Evolutionary conservation across 257 asterid genomes (phyloP).

Genomic region (Solanum chilense): DNA sequence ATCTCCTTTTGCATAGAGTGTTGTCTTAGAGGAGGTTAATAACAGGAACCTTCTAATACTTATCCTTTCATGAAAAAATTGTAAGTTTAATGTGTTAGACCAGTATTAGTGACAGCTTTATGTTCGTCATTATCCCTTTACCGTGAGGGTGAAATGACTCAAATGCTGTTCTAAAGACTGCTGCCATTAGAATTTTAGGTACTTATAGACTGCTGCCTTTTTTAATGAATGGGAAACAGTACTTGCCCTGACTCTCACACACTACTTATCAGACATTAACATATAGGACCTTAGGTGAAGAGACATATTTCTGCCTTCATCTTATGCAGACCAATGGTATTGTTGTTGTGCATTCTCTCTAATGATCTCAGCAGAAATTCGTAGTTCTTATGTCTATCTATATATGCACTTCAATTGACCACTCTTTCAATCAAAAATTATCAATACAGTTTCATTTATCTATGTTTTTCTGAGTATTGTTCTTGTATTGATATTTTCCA

Average conservation of each 20-base stretch:
- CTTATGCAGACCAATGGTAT: not conserved
- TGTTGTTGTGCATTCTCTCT: not conserved
- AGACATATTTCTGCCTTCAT: not conserved
- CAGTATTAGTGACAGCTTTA: too few relatives aligned
- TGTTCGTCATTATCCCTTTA: not conserved
- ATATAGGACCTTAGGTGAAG: not conserved
- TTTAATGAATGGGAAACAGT: not conserved
- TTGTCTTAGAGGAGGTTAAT: too few relatives aligned
- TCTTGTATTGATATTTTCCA: slow-evolving; percentile 13
- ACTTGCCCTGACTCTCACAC: not conserved
- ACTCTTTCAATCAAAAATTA: not conserved
- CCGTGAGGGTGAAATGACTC: not conserved
- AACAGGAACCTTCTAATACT: too few relatives aligned
- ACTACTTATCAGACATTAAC: not conserved
- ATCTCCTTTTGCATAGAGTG: too few relatives aligned
- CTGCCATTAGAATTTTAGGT: not conserved
- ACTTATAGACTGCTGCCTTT: not conserved
- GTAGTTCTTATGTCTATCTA: not conserved
- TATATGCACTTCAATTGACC: not conserved
- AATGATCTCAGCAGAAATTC: not conserved
- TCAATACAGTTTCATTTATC: not conserved
- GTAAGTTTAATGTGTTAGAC: too few relatives aligned
- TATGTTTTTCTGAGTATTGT: not conserved
- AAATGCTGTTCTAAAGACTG: not conserved
- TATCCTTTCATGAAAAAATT: too few relatives aligned